A percentile compares a stretch with the other conserved stretches of the same genome.
phyloP scores from a whole-genome alignment of 2,329 filamentous ascomycete species.

The Epicoccum nigrum region DNA sequence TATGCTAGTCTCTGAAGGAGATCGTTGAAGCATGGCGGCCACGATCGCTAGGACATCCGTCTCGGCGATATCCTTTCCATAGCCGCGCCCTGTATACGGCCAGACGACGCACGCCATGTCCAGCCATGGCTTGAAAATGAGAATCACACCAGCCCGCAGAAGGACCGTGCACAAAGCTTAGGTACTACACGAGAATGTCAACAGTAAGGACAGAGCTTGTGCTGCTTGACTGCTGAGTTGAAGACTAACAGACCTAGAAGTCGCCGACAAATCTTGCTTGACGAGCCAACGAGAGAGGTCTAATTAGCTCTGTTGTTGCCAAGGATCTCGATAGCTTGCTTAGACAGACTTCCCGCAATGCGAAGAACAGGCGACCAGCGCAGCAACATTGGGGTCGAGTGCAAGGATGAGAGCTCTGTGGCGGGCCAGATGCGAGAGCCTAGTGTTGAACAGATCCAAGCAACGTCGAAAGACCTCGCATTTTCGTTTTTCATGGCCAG shows the following conservation, averaged over 20 bases:
- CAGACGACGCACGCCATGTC: constrained; percentile 5
- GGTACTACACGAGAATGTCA: background rate
- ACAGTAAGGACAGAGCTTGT: background rate
- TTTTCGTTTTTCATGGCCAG: background rate
- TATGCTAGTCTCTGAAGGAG: background rate
- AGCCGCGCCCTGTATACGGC: constrained; percentile 3
- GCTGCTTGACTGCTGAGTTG: background rate
- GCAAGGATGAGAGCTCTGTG: background rate
- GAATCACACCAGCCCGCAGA: background rate
- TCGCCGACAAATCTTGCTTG: background rate
- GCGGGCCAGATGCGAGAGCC: background rate
- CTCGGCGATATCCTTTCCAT: background rate
- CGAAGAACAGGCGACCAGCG: constrained; percentile 1
- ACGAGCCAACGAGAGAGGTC: background rate
- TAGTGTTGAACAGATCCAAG: background rate
- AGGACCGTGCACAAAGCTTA: constrained; percentile 4
- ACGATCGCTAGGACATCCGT: constrained; percentile 14
- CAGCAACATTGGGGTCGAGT: background rate
- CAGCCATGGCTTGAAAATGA: constrained; percentile 6
- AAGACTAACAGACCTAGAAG: background rate
- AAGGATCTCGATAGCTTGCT: background rate
- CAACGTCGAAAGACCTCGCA: background rate
- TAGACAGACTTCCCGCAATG: background rate
- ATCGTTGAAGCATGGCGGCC: constrained; percentile 10
- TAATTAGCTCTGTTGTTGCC: constrained; percentile 1